These are phyloP conservation scores for Simplicillium sp. DNA, from an alignment of 2,329 filamentous ascomycete genomes.

Conservation along the genomic window DNA sequence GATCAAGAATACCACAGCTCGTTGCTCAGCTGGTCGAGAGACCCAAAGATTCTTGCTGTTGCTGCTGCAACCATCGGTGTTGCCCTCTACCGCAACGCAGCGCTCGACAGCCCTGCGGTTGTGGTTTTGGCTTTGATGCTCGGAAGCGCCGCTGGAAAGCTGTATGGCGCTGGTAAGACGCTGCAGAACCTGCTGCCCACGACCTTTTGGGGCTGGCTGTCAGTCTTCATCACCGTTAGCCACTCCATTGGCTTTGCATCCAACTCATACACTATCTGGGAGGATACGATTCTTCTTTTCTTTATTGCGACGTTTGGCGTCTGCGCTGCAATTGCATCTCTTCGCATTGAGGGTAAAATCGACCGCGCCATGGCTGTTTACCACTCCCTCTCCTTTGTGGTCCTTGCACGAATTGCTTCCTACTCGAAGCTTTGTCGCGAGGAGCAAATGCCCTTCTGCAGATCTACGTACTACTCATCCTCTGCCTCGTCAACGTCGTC, in stretches of 20 bases:
- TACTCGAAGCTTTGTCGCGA: slow-evolving; percentile 90
- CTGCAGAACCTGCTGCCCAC: slow-evolving; percentile 51
- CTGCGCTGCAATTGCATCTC: slow-evolving; percentile 62
- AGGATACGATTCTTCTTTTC: slow-evolving; percentile 88
- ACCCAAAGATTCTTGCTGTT: slow-evolving; percentile 21
- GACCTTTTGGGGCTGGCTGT: slow-evolving; percentile 84
- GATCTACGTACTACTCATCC: slow-evolving; percentile 91
- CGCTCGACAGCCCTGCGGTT: slow-evolving; percentile 26
- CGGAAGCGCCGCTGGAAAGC: slow-evolving; percentile 32
- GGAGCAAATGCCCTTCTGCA: slow-evolving; percentile 96
- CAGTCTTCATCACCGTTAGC: slow-evolving; percentile 69
- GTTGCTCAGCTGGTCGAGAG: slow-evolving; percentile 25
- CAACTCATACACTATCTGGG: slow-evolving; percentile 98
- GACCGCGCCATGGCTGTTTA: slow-evolving; percentile 72
- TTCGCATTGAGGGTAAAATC: slow-evolving; percentile 56
- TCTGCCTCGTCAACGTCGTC: slow-evolving; percentile 86
- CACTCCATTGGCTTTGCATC: slow-evolving; percentile 93
- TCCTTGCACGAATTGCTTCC: slow-evolving; percentile 71
- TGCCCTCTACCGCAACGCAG: slow-evolving; percentile 20
- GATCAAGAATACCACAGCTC: slow-evolving; percentile 22
- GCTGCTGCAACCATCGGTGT: slow-evolving; percentile 17
- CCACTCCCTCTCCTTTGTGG: slow-evolving; percentile 74
- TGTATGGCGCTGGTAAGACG: slow-evolving; percentile 32
- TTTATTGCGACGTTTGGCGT: slow-evolving; percentile 83
- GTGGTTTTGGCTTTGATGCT: slow-evolving; percentile 24